Conservation (phyloP, 192 early-diverging fungal genomes). For the Gryganskiella cystojenkinii region DNA sequence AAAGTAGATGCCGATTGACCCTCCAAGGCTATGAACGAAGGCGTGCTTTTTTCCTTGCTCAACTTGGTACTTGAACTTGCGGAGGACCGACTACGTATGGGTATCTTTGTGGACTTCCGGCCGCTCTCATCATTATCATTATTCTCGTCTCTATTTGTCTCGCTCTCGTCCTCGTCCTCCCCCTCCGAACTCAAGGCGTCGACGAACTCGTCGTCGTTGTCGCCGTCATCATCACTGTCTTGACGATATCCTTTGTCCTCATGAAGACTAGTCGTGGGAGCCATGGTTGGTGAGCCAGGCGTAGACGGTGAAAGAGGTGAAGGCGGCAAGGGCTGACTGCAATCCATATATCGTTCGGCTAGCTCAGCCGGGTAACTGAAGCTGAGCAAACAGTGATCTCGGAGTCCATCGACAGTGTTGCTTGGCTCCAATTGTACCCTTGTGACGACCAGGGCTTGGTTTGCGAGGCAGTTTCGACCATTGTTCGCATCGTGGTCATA, state of each 20-base stretch:
- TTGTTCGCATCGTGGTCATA: conserved; percentile 13
- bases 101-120: too few species aligned
- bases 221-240: background rate
- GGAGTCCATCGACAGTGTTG: conserved; percentile 5
- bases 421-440: conserved; percentile 19
- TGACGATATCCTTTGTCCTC: background rate
- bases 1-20: too few species aligned
- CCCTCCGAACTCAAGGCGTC: too few species aligned
- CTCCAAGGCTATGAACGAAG: too few species aligned
- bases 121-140: background rate
- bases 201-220: conserved; percentile 4
- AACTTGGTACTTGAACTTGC: too few species aligned
- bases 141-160: background rate
- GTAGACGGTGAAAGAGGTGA: background rate
- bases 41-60: too few species aligned
- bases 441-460: conserved; percentile 23
- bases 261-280: background rate
- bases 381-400: conserved; percentile 14
- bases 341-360: conserved; percentile 3
- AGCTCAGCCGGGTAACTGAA: conserved; percentile 34
- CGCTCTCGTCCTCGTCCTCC: background rate
- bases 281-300: background rate
- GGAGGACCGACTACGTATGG: too few species aligned
- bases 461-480: conserved; percentile 39
- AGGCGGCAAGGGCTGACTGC: background rate